Conservation (phyloP, 305 asterid genomes). For the Ilex paraguariensis region DNA sequence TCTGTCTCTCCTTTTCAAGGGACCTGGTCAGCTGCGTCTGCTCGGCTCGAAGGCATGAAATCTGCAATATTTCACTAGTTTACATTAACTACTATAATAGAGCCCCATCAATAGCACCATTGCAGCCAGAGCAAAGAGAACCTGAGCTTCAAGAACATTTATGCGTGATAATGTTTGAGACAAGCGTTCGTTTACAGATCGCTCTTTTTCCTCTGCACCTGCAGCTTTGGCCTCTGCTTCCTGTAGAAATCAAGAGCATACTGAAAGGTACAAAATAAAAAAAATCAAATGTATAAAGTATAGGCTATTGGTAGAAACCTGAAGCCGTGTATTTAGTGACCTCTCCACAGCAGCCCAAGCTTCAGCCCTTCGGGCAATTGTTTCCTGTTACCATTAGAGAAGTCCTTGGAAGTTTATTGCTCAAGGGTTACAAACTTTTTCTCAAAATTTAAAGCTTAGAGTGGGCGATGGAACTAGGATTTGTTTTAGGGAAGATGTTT, state of each 20-base stretch:
- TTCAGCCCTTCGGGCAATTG: conserved; percentile 72
- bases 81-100: conserved; percentile 32
- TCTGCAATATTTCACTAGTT: conserved; percentile 37
- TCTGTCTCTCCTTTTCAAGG: conserved; percentile 87
- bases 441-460: too few relatives aligned
- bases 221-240: conserved; percentile 92
- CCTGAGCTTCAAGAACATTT: conserved; percentile 96
- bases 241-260: conserved; percentile 30
- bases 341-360: conserved; percentile 94
- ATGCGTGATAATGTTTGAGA: conserved; percentile 83
- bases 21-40: conserved; percentile 84
- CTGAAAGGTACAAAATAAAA: conserved; percentile 11
- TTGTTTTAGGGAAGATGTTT: too few relatives aligned
- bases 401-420: too few relatives aligned
- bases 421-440: too few relatives aligned
- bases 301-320: conserved; percentile 45
- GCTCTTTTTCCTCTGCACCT: conserved; percentile 82
- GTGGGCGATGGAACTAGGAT: too few relatives aligned
- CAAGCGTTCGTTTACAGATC: conserved; percentile 72
- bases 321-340: conserved; percentile 76
- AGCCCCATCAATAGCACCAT: conserved; percentile 9
- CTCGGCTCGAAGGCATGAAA: conserved; percentile 93
- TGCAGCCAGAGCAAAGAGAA: conserved; percentile 18
- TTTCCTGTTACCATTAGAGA: conserved; percentile 50
- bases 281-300: conserved; percentile 16